Evolutionary conservation across 176 grass and related monocot species (phyloP).

Genomic region (Lolium rigidum): DNA sequence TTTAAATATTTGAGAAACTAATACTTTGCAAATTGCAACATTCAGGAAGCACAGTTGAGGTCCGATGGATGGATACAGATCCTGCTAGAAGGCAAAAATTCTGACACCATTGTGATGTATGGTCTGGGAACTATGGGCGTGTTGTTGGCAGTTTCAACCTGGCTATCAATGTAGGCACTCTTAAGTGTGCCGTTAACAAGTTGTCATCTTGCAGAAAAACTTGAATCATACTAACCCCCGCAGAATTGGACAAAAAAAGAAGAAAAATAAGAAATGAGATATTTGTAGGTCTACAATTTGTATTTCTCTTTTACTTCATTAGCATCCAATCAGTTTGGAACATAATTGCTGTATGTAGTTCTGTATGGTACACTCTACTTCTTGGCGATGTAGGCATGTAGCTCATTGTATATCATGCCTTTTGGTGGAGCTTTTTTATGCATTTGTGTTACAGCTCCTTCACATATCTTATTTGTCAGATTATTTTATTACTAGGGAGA

Average conservation of each 20-base stretch:
- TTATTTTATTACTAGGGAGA: slow-evolving; percentile 25
- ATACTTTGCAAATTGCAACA: slow-evolving; percentile 48
- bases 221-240: slow-evolving; percentile 14
- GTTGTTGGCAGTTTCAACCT: slow-evolving; percentile 77
- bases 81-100: slow-evolving; percentile 60
- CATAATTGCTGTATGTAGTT: slow-evolving; percentile 43
- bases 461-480: background rate
- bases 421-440: slow-evolving; percentile 18
- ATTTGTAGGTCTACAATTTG: slow-evolving; percentile 29
- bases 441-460: slow-evolving; percentile 27
- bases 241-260: background rate
- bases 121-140: slow-evolving; percentile 80
- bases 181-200: slow-evolving; percentile 11
- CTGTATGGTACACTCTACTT: background rate
- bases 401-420: background rate
- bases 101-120: slow-evolving; percentile 73
- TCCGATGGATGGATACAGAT: slow-evolving; percentile 64
- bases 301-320: slow-evolving; percentile 20
- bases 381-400: background rate
- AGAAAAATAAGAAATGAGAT: slow-evolving; percentile 1
- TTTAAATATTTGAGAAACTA: slow-evolving; percentile 39
- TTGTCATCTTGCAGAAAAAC: slow-evolving; percentile 25
- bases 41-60: slow-evolving; percentile 59
- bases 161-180: slow-evolving; percentile 70
- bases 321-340: background rate